A percentile compares a stretch with the other conserved stretches of the same genome.
Conservation (phyloP, 169 alveolate species). For the Plasmodium malariae region DNA sequence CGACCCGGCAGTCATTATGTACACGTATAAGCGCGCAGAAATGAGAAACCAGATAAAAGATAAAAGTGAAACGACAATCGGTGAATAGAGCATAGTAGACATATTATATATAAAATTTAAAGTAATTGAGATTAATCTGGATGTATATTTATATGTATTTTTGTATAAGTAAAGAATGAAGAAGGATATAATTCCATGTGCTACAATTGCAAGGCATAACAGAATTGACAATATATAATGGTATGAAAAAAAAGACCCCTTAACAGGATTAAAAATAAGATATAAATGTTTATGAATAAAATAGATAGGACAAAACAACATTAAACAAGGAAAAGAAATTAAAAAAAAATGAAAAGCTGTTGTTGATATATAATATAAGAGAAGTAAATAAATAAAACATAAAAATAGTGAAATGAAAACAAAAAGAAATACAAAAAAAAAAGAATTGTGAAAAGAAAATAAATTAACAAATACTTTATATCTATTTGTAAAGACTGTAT, state of each 20-base stretch:
- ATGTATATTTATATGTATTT: conserved; percentile 60
- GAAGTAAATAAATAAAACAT: conserved; percentile 24
- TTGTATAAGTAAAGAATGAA: conserved; percentile 29
- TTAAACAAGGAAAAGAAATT: not conserved
- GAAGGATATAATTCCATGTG: conserved; percentile 35
- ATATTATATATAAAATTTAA: conserved; percentile 22
- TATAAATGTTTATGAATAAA: conserved; percentile 66
- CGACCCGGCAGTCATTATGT: conserved; percentile 62
- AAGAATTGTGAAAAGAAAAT: conserved; percentile 45
- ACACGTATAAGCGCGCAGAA: conserved; percentile 18
- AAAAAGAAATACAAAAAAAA: conserved; percentile 23
- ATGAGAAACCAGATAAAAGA: conserved; percentile 28
- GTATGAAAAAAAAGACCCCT: conserved; percentile 68
- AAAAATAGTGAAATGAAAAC: conserved; percentile 4
- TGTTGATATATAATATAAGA: conserved; percentile 20
- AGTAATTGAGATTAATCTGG: conserved; percentile 24
- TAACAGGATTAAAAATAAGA: conserved; percentile 47
- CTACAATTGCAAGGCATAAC: conserved; percentile 13
- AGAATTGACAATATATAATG: conserved; percentile 42
- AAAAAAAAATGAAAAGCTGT: conserved; percentile 25
- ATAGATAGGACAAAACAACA: conserved; percentile 41
- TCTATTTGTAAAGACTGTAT: conserved; percentile 48
- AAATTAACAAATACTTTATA: conserved; percentile 62
- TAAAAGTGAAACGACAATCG: conserved; percentile 7
- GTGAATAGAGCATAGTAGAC: conserved; percentile 36